Base-by-base conservation (phyloP, 1,284 basidiomycete species). In the Takashimella koratensis region DNA sequence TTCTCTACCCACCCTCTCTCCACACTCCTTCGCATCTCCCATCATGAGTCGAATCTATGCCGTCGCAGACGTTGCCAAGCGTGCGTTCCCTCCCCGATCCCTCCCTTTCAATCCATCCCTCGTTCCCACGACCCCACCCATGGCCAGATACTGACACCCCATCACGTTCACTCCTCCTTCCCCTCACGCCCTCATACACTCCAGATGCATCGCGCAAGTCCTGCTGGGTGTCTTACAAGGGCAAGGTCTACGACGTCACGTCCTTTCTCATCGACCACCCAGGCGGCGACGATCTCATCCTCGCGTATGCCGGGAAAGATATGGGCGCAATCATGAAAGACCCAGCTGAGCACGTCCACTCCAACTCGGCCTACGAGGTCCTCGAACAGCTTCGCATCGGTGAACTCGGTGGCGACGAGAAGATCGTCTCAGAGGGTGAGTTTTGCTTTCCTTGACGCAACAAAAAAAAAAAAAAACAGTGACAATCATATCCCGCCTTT, bases 301-400 rank as follows among this genome's bases (percentile, higher is more conserved):
- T 79, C 16, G 78, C 84, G 48, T 83, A 87, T 73, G 92, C 89
- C 2, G 93, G 92, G 30, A 83, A 85, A 75, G 91, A 97, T 70
- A 82, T 98, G 51, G 86, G 82, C 30, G 78, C 77, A 19, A 79
- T 86, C 57, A 98, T 98, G 95, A 82, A 82, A 66, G 87, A 96
- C 75, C 78, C 82, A 55, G 70, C 79, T n/a, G 85, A 89, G 67
- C 96, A 98, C 75, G 86, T 86, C n/a, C 96, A 98, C 75, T 94
- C 91, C 2, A 85, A 90, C 23, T 84, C 87, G 4, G 96, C 95
- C 0, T 98, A 90, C 72, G 87, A 88, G 43, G 89, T 99, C 84
- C 74, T 99, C 67, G 84, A 88, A 24, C 93, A 96, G 71, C 91
- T 89, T 71, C 62, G 83, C 51, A 82, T 96, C 68, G 93, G 93